phyloP scores from a whole-genome alignment of 2,329 filamentous ascomycete species.

The Tolypocladium inflatum region DNA sequence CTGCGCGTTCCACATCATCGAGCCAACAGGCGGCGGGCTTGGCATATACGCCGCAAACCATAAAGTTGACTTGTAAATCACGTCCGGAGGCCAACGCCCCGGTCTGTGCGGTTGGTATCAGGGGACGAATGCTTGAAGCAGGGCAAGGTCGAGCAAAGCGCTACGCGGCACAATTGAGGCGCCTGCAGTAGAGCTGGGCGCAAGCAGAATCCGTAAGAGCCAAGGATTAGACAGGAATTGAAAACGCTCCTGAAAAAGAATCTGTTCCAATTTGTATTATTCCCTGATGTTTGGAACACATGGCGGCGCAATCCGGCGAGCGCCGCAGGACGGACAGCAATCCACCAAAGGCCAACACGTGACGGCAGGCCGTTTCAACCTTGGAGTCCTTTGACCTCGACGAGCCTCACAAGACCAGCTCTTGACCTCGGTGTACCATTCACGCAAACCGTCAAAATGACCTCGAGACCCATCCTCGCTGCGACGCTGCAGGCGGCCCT shows the following conservation, averaged over 20 bases:
- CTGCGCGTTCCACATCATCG: background rate
- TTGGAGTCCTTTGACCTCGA: background rate
- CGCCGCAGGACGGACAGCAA: background rate
- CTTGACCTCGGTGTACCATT: background rate
- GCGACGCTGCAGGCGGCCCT: slow-evolving; percentile 57
- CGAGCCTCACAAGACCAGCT: background rate
- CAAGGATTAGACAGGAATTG: background rate
- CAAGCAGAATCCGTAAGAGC: background rate
- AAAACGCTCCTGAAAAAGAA: background rate
- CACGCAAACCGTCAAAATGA: slow-evolving; percentile 9
- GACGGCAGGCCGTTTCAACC: background rate
- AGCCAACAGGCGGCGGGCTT: background rate
- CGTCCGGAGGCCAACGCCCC: too few species aligned
- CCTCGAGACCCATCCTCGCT: slow-evolving; percentile 40
- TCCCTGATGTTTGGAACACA: background rate
- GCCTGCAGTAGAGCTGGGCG: background rate
- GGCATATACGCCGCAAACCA: background rate
- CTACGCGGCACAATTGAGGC: background rate
- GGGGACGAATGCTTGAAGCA: background rate
- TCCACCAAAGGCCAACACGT: background rate
- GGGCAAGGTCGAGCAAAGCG: background rate
- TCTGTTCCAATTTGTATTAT: too few species aligned
- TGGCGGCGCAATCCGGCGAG: background rate
- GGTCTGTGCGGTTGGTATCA: background rate
- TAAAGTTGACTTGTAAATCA: background rate